Base-by-base conservation (phyloP, 169 alveolate species). In the Plasmodium fragile region DNA sequence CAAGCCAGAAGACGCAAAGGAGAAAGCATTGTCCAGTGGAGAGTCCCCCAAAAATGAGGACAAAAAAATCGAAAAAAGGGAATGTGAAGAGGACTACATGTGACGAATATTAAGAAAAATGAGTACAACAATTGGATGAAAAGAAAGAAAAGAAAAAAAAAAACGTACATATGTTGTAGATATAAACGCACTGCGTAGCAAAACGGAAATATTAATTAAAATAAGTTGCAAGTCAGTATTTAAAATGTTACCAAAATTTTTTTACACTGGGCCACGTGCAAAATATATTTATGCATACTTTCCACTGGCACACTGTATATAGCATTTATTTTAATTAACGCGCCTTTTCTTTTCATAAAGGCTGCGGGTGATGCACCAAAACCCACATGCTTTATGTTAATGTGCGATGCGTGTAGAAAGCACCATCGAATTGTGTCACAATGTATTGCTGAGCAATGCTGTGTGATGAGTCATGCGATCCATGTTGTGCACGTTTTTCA, bases 1-100 rank as follows among this genome's bases (percentile, higher is more conserved):
- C 22, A 59, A 82, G 36, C 30, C 49, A 71, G 77, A 84, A n/a
- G 83, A 84, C 65, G 84, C 13, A 39, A 36, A 55, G 25, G 55
- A 84, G 78, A 83, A 25, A 25, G 82, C 49, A 18, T 4, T 49
- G 13, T 32, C 53, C 18, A 71, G 65, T 18, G 81, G 13, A 1
- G 65, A 82, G 7, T 69, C 43, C 22, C 52, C 11, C 16, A 34
- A n/a, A 11, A 41, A 25, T 55, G 91, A 71, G 39, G 70, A 55
- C 49, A 71, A 78, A 8, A 34, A 25, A 34, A 81, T 13, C 7
- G 55, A 78, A n/a, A 36, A 81, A 45, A 45, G 83, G 25, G 70
- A 79, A 55, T 16, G 78, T 36, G 83, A 81, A 10, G 45, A 80
- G n/a, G 43, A 81, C 75, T 65, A 16, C 75, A 22, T 65, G 4